phyloP scores from a whole-genome alignment of 1,139 yeast species.

The Diutina sp. region DNA sequence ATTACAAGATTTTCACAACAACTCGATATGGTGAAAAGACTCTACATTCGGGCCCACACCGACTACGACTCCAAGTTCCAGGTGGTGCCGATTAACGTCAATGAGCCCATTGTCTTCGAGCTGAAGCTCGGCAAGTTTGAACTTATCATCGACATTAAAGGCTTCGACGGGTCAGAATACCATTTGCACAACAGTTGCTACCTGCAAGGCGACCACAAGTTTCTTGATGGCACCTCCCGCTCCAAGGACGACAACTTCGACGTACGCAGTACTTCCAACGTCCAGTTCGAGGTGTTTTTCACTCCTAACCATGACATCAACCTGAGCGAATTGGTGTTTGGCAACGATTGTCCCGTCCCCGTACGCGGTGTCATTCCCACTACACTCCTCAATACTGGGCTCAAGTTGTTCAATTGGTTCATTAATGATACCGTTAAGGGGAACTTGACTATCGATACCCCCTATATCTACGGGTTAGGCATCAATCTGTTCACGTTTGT shows the following conservation, averaged over 20 bases:
- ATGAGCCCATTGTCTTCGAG: conserved; percentile 19
- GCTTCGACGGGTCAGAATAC: conserved; percentile 32
- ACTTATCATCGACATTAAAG: conserved; percentile 25
- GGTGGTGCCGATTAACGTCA: conserved; percentile 34
- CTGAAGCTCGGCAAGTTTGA: conserved; percentile 27
- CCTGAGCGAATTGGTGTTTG: conserved; percentile 47
- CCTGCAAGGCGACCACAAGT: conserved; percentile 18
- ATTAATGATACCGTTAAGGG: conserved; percentile 56
- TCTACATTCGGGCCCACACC: conserved; percentile 22
- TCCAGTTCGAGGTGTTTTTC: conserved; percentile 24
- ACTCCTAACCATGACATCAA: conserved; percentile 26
- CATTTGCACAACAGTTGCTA: conserved; percentile 24
- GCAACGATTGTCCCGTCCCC: conserved; percentile 56
- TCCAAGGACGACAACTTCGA: background rate
- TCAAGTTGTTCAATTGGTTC: conserved; percentile 44
- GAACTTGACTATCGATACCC: conserved; percentile 45
- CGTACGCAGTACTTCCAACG: conserved; percentile 12
- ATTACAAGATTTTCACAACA: background rate
- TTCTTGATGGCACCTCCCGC: conserved; percentile 10
- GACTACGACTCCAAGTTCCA: conserved; percentile 13
- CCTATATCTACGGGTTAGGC: conserved; percentile 54
- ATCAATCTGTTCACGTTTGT: conserved; percentile 35
- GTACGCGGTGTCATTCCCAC: conserved; percentile 49
- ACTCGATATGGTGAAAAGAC: conserved; percentile 15
- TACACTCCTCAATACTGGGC: conserved; percentile 26